Percentiles rank a stretch among this genome's conserved stretches.
These are phyloP conservation scores for Chlorella vulgaris DNA, from an alignment of 139 green algal species.

Conservation along the genomic window DNA sequence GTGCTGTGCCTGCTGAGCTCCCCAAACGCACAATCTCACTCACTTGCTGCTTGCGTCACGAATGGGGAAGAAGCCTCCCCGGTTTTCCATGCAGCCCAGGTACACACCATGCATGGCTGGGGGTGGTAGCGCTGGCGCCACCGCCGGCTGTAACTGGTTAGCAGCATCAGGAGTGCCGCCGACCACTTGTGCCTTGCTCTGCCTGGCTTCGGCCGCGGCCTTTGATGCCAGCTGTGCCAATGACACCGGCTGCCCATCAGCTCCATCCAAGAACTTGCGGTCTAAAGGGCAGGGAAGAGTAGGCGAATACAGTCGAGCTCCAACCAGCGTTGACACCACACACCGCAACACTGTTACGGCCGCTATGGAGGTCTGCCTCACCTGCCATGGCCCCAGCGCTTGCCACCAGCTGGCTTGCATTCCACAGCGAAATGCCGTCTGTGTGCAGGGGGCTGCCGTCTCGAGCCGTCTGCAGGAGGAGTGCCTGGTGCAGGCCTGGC, in stretches of 20 bases:
- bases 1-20: not conserved
- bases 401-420: not conserved
- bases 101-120: constrained; percentile 37
- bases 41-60: constrained; percentile 57
- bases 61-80: constrained; percentile 49
- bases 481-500: not conserved
- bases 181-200: not conserved
- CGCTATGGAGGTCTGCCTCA: too few relatives aligned
- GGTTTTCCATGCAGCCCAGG: constrained; percentile 54
- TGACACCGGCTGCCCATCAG: not conserved
- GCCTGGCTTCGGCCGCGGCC: not conserved
- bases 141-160: too few relatives aligned
- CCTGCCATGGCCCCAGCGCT: not conserved
- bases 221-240: constrained; percentile 2
- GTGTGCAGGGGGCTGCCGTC: constrained; percentile 7
- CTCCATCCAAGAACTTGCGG: not conserved
- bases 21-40: not conserved
- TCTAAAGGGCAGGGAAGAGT: not conserved
- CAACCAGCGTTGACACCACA: too few relatives aligned
- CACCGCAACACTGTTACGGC: too few relatives aligned
- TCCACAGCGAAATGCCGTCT: constrained; percentile 20
- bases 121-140: not conserved
- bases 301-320: too few relatives aligned
- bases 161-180: not conserved
- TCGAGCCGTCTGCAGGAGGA: not conserved